Evolutionary conservation across 306 rosid genomes (phyloP).

Genomic region (Carpinus fangiana): DNA sequence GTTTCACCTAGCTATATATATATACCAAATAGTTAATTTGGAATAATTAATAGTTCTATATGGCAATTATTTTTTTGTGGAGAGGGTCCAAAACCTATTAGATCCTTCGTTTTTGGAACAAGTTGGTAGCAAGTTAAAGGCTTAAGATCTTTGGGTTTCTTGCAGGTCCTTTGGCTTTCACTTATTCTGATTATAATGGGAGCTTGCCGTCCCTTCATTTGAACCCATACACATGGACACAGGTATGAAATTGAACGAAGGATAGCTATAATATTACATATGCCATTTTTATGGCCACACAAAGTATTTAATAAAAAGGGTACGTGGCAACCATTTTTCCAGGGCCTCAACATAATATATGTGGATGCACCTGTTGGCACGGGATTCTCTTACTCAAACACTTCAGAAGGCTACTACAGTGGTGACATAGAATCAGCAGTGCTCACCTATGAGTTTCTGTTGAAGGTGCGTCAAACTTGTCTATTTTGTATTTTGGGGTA

Average conservation of each 20-base stretch:
- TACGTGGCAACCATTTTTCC: background rate
- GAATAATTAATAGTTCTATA: too few species aligned
- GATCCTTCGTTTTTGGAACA: too few species aligned
- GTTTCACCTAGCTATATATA: too few species aligned
- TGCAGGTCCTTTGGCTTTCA: slow-evolving; percentile 32
- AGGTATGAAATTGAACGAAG: slow-evolving; percentile 3
- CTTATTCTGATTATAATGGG: slow-evolving; percentile 26
- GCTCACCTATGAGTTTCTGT: slow-evolving; percentile 22
- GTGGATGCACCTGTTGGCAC: slow-evolving; percentile 33
- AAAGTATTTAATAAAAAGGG: background rate
- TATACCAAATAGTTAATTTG: too few species aligned
- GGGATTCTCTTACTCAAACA: slow-evolving; percentile 32
- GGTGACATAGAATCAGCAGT: slow-evolving; percentile 18
- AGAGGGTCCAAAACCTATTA: too few species aligned
- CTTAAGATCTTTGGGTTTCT: background rate
- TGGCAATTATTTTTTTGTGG: too few species aligned
- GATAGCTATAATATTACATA: too few species aligned
- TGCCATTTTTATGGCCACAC: background rate
- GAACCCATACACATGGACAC: slow-evolving; percentile 30
- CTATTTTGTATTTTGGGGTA: background rate
- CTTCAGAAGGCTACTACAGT: slow-evolving; percentile 20
- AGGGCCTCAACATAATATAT: slow-evolving; percentile 28
- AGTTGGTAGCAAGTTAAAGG: too few species aligned
- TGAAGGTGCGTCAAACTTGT: background rate
- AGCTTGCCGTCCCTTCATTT: slow-evolving; percentile 24